These are phyloP conservation scores for Oryza brachyantha DNA, from an alignment of 176 grass and related monocot genomes.

Conservation along the genomic window DNA sequence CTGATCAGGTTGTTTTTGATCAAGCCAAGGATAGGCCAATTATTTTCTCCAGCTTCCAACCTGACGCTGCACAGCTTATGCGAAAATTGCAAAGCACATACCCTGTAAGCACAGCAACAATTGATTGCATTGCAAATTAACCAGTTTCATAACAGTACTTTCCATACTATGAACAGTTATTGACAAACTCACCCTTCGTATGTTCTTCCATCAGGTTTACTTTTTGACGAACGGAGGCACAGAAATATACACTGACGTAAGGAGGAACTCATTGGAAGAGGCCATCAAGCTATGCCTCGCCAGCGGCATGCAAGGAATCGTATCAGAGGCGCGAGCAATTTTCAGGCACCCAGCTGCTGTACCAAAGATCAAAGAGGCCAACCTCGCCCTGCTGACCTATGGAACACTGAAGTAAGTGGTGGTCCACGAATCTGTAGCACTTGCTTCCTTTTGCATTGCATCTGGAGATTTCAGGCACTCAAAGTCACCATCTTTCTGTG, in stretches of 20 bases:
- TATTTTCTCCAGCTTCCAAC: slow-evolving; percentile 93
- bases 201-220: slow-evolving; percentile 59
- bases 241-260: slow-evolving; percentile 49
- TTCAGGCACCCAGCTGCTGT: slow-evolving; percentile 68
- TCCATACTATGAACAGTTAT: neutral
- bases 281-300: slow-evolving; percentile 63
- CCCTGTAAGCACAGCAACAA: slow-evolving; percentile 49
- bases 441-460: neutral
- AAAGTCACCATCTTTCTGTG: neutral
- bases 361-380: slow-evolving; percentile 77
- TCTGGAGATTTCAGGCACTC: neutral
- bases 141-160: neutral
- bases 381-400: slow-evolving; percentile 70
- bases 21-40: slow-evolving; percentile 66
- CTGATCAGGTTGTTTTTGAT: slow-evolving; percentile 56
- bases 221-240: slow-evolving; percentile 80
- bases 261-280: slow-evolving; percentile 89
- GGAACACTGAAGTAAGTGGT: slow-evolving; percentile 74
- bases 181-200: neutral
- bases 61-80: slow-evolving; percentile 67
- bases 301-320: slow-evolving; percentile 69
- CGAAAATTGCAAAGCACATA: slow-evolving; percentile 64
- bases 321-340: slow-evolving; percentile 69
- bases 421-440: neutral
- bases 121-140: neutral